phyloP scores from a whole-genome alignment of 495 filamentous ascomycete species.

The Trichoderma virens region DNA sequence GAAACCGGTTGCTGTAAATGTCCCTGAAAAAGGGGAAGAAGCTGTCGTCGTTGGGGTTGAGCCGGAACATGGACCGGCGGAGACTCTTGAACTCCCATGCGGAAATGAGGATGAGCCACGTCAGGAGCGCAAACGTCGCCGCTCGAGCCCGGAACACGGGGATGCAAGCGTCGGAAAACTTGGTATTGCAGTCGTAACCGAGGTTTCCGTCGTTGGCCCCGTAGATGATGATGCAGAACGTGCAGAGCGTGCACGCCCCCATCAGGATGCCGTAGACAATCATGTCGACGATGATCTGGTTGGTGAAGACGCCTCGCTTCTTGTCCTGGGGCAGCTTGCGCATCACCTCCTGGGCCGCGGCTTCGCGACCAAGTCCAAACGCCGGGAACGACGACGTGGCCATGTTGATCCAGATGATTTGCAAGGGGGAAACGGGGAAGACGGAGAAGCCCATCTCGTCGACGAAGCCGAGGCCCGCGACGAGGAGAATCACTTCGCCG shows the following conservation, averaged over 20 bases:
- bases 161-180: slow-evolving; percentile 45
- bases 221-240: slow-evolving; percentile 64
- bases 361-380: slow-evolving; percentile 66
- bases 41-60: slow-evolving; percentile 47
- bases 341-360: slow-evolving; percentile 60
- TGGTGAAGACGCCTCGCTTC: slow-evolving; percentile 59
- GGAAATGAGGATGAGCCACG: slow-evolving; percentile 62
- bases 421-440: slow-evolving; percentile 66
- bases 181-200: slow-evolving; percentile 58
- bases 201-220: slow-evolving; percentile 49
- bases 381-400: slow-evolving; percentile 68
- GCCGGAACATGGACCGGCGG: slow-evolving; percentile 59
- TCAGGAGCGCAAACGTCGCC: slow-evolving; percentile 68
- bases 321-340: slow-evolving; percentile 61
- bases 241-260: slow-evolving; percentile 56
- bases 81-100: slow-evolving; percentile 74
- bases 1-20: slow-evolving; percentile 61
- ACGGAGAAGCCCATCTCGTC: slow-evolving; percentile 56
- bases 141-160: slow-evolving; percentile 69
- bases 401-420: slow-evolving; percentile 76
- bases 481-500: slow-evolving; percentile 62
- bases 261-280: slow-evolving; percentile 64
- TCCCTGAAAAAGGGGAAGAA: slow-evolving; percentile 53
- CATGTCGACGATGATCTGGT: slow-evolving; percentile 64
- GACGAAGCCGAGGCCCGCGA: slow-evolving; percentile 66